Evolutionary conservation across 441 rosid genomes (phyloP).

Genomic region (Arabidopsis hybrid): DNA sequence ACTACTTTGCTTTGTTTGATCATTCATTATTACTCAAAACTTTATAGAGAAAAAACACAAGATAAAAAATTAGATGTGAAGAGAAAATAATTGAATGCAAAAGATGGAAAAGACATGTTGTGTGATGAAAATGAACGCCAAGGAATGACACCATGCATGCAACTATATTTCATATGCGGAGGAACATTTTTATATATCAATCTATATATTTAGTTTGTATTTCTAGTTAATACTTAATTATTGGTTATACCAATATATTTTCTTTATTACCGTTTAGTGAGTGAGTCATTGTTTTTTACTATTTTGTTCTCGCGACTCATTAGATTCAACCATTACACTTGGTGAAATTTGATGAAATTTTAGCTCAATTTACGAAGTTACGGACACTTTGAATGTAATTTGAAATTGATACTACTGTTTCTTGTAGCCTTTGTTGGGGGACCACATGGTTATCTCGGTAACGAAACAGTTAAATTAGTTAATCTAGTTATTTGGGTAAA

Average conservation of each 20-base stretch:
- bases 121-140: too few relatives aligned
- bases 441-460: constrained; percentile 49
- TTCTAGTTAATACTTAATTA: too few relatives aligned
- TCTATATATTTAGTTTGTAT: too few relatives aligned
- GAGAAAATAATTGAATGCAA: constrained; percentile 20
- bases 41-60: too few relatives aligned
- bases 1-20: constrained; percentile 37
- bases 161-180: too few relatives aligned
- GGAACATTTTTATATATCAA: too few relatives aligned
- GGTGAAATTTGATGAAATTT: background rate
- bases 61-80: background rate
- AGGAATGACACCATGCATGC: too few relatives aligned
- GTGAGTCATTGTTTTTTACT: background rate
- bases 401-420: background rate
- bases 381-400: background rate
- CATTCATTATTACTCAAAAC: constrained; percentile 13
- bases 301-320: background rate
- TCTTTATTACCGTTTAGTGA: background rate
- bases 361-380: background rate
- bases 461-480: constrained; percentile 37
- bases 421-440: constrained; percentile 41
- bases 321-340: background rate
- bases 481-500: constrained; percentile 17
- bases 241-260: background rate
- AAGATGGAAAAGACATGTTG: too few relatives aligned